Base-by-base conservation (phyloP, 768 basidiomycete species). In the Podaxis sp. region DNA sequence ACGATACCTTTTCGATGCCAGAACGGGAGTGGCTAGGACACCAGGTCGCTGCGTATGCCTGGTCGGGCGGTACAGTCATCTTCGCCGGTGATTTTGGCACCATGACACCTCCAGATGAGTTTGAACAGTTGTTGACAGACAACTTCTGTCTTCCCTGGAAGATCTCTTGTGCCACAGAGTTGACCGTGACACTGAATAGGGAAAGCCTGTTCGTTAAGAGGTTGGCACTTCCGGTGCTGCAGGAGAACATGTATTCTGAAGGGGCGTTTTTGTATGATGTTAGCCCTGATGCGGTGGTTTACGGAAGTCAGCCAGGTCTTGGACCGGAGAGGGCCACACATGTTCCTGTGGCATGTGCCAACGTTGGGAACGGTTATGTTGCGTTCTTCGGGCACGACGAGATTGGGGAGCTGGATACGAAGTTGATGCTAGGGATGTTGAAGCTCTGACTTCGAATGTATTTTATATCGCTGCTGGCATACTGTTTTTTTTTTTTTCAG, bases 31-130 rank as follows among this genome's bases (percentile, higher is more conserved):
- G 69, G 15, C 65, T 79, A 0, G 66, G 75, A 33, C 61, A 70
- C 10, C 67, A 68, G 38, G 64, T 80, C 41, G 73, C 76, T 26
- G 68, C 69, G 50, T 80, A 75, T 59, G 73, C 70, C 1, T 69
- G 74, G 37, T 63, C 63, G 4, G 78, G 81, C 4, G 81, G 81
- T 0, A 74, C 69, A 5, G 69, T 78, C 46, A 70, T 80, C 44
- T 69, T 78, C 54, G 72, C 68, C 6, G 71, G 70, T 41, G 56
- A 66, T 10, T 75, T 78, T 66, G 60, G 68, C 60, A 48, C 37
- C 12, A 64, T 63, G 22, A 37, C 71, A 48, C 20, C 60, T 2
- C 46, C 62, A 24, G 48, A 64, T 8, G 66, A 70, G 22, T 63
- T 73, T 53, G 65, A 69, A 13, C 53, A 61, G 0, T 69, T 73